These are phyloP conservation scores for Pestalotiopsis fici DNA, from an alignment of 2,329 filamentous ascomycete genomes.

Conservation along the genomic window DNA sequence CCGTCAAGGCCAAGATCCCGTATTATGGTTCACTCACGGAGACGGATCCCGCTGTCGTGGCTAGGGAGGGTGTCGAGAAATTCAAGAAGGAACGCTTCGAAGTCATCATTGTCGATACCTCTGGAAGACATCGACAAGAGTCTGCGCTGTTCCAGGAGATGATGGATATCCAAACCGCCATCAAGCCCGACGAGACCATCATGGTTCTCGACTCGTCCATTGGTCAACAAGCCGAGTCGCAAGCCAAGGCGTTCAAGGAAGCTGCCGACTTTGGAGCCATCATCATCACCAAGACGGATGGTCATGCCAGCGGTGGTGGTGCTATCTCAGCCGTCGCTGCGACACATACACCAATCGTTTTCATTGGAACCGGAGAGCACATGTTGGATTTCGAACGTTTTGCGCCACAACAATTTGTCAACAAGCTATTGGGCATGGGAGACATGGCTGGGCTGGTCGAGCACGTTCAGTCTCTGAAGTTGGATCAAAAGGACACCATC, in stretches of 20 bases:
- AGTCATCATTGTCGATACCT: slow-evolving; percentile 98
- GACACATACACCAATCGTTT: slow-evolving; percentile 95
- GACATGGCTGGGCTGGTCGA: slow-evolving; percentile 95
- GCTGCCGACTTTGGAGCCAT: slow-evolving; percentile 97
- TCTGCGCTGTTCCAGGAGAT: slow-evolving; percentile 95
- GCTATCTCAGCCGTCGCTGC: slow-evolving; percentile 97
- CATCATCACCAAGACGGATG: slow-evolving; percentile 98
- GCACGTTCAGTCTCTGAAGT: slow-evolving; percentile 91
- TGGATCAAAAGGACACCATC: slow-evolving; percentile 98
- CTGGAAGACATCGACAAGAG: slow-evolving; percentile 92
- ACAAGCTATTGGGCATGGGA: slow-evolving; percentile 94
- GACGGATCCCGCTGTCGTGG: slow-evolving; percentile 91
- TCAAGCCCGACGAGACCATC: slow-evolving; percentile 93
- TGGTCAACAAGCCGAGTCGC: slow-evolving; percentile 91
- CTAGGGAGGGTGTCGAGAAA: slow-evolving; percentile 93
- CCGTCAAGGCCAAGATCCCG: slow-evolving; percentile 97
- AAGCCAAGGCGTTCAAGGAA: slow-evolving; percentile 96
- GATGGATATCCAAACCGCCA: slow-evolving; percentile 91
- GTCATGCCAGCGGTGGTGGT: slow-evolving; percentile 91
- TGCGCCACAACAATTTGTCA: slow-evolving; percentile 88
- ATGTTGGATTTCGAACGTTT: slow-evolving; percentile 94
- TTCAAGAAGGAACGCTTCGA: slow-evolving; percentile 99
- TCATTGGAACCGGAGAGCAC: slow-evolving; percentile 96
- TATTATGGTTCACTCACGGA: slow-evolving; percentile 97
- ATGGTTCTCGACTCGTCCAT: slow-evolving; percentile 98